phyloP scores from a whole-genome alignment of 2,329 filamentous ascomycete genomes.

The Verticillium zaregamsianum region DNA sequence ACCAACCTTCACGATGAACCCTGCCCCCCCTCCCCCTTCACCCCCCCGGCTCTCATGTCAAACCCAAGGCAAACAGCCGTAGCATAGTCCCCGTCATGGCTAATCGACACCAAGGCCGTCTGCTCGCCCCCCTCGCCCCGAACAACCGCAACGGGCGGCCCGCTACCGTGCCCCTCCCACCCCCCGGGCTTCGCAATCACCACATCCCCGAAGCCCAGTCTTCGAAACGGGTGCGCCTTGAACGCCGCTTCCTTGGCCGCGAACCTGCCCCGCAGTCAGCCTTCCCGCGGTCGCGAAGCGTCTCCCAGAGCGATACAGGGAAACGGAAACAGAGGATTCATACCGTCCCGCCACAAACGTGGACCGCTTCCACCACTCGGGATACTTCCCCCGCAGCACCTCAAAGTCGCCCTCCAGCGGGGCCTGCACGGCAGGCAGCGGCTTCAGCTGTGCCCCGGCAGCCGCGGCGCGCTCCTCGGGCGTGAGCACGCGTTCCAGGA shows the following conservation, averaged over 20 bases:
- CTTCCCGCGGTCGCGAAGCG: background rate
- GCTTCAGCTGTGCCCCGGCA: constrained; percentile 2
- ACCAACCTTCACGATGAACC: background rate
- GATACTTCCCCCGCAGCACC: constrained; percentile 9
- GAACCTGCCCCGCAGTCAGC: constrained; percentile 37
- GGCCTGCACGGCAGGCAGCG: background rate
- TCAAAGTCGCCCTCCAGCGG: background rate
- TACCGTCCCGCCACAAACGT: constrained; percentile 42
- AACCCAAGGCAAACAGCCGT: constrained; percentile 62
- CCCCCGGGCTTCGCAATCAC: constrained; percentile 29
- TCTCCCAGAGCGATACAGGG: background rate
- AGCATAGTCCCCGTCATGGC: constrained; percentile 82
- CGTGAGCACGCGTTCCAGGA: constrained; percentile 44
- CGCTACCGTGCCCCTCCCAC: constrained; percentile 23
- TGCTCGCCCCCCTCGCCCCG: constrained; percentile 31
- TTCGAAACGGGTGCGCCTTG: constrained; percentile 62
- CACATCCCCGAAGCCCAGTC: constrained; percentile 60
- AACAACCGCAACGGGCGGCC: constrained; percentile 42
- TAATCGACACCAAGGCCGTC: constrained; percentile 72
- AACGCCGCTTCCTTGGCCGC: constrained; percentile 73
- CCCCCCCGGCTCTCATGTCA: constrained; percentile 11
- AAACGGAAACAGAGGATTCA: constrained; percentile 9
- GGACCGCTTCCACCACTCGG: constrained; percentile 30
- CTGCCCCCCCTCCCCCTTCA: background rate
- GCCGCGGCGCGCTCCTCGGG: constrained; percentile 29